Percentiles rank a stretch among this genome's conserved stretches.
These are phyloP conservation scores for Bipolaris victoriae DNA, from an alignment of 2,329 filamentous ascomycete species.

Conservation along the genomic window DNA sequence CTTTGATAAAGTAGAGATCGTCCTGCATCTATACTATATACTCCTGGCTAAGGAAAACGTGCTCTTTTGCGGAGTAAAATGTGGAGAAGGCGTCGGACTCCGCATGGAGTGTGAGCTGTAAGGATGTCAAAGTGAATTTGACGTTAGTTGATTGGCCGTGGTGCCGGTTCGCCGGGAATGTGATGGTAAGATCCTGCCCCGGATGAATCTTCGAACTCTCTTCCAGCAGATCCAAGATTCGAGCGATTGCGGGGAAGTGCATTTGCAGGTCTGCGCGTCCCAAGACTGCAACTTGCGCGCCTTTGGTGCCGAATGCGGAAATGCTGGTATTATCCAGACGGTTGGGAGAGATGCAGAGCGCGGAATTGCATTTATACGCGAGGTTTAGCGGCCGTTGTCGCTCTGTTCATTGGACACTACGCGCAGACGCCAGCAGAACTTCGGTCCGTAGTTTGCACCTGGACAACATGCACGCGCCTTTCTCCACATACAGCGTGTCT, in stretches of 20 bases:
- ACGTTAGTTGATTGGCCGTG: slow-evolving; percentile 4
- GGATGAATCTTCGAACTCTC: slow-evolving; percentile 12
- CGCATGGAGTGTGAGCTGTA: slow-evolving; percentile 20
- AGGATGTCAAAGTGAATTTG: slow-evolving; percentile 1
- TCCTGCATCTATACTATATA: slow-evolving; percentile 15
- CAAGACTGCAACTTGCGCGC: not conserved
- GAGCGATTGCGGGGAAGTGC: slow-evolving; percentile 7
- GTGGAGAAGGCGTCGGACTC: slow-evolving; percentile 32
- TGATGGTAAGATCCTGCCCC: slow-evolving; percentile 12
- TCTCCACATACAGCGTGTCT: slow-evolving; percentile 8
- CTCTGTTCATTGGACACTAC: slow-evolving; percentile 14
- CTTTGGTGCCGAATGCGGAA: slow-evolving; percentile 10
- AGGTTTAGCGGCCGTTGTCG: slow-evolving; percentile 6
- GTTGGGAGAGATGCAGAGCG: slow-evolving; percentile 1
- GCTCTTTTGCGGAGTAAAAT: slow-evolving; percentile 18
- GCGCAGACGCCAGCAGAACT: slow-evolving; percentile 1
- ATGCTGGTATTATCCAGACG: slow-evolving; percentile 12
- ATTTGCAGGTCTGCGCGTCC: not conserved
- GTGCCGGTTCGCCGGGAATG: not conserved
- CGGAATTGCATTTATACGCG: slow-evolving; percentile 24
- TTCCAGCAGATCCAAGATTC: not conserved
- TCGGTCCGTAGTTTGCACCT: slow-evolving; percentile 8
- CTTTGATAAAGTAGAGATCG: slow-evolving; percentile 7
- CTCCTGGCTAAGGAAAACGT: slow-evolving; percentile 11
- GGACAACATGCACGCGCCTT: slow-evolving; percentile 10